Evolutionary conservation across 2,329 filamentous ascomycete species (phyloP).

Genomic region (Alternaria gansuensis): DNA sequence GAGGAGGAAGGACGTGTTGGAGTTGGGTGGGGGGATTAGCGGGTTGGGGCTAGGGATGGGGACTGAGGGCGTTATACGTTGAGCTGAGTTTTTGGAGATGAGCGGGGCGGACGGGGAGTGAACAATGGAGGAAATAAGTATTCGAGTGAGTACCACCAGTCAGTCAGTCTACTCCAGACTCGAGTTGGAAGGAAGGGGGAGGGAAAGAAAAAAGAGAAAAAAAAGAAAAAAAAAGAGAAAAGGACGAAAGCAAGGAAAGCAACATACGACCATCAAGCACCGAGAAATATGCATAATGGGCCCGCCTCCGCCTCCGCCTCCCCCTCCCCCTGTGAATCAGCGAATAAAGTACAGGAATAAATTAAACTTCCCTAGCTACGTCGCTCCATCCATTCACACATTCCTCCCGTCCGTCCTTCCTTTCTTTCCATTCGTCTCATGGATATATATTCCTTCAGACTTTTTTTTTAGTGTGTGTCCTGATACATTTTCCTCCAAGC

Average conservation of each 20-base stretch:
- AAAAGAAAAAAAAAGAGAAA: no score
- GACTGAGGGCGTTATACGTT: slow-evolving; percentile 30
- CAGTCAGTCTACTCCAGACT: no score
- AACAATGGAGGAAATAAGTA: no score
- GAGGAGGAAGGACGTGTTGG: slow-evolving; percentile 27
- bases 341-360: background rate
- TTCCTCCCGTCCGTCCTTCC: background rate
- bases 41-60: background rate
- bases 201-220: no score
- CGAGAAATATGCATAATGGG: no score
- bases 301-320: no score
- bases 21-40: slow-evolving; percentile 21
- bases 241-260: no score
- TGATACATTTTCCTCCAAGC: background rate
- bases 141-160: no score
- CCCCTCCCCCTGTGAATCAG: no score
- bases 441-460: background rate
- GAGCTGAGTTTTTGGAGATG: background rate
- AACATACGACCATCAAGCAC: no score
- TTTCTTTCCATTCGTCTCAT: background rate
- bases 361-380: background rate
- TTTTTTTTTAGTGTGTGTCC: background rate
- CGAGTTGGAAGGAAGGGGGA: no score
- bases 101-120: no score
- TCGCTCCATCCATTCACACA: background rate